phyloP scores from a whole-genome alignment of 2,329 filamentous ascomycete genomes.

The Albophoma yamanashiensis region DNA sequence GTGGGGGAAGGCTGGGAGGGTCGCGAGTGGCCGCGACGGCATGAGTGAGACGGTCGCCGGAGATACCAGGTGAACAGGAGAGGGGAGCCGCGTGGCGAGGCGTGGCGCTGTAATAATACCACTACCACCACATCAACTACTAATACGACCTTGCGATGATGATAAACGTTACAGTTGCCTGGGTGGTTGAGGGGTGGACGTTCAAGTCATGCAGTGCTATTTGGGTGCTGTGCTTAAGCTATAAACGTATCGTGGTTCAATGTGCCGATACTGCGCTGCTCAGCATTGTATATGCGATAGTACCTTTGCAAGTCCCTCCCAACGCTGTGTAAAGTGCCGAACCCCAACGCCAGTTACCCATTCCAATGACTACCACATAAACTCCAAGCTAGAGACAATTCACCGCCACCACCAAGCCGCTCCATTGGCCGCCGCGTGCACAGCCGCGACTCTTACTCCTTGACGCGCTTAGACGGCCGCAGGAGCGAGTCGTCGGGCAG shows the following conservation, averaged over 20 bases:
- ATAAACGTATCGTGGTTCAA: neutral
- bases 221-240: neutral
- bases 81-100: neutral
- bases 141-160: neutral
- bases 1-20: neutral
- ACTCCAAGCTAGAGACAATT: neutral
- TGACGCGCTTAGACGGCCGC: slow-evolving; percentile 50
- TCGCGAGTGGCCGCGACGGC: neutral
- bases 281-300: neutral
- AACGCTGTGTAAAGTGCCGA: neutral
- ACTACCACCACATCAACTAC: neutral
- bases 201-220: neutral
- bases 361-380: neutral
- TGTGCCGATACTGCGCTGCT: neutral
- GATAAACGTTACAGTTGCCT: neutral
- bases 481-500: slow-evolving; percentile 71
- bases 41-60: neutral
- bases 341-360: neutral
- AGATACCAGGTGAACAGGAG: neutral
- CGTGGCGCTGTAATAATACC: neutral
- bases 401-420: neutral
- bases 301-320: neutral
- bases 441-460: slow-evolving; percentile 30
- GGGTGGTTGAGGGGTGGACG: neutral
- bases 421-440: neutral